Percentiles rank a stretch among this genome's conserved stretches.
These are phyloP conservation scores for Phytopythium aichiense DNA, from an alignment of 352 stramenopile genomes.

Conservation along the genomic window DNA sequence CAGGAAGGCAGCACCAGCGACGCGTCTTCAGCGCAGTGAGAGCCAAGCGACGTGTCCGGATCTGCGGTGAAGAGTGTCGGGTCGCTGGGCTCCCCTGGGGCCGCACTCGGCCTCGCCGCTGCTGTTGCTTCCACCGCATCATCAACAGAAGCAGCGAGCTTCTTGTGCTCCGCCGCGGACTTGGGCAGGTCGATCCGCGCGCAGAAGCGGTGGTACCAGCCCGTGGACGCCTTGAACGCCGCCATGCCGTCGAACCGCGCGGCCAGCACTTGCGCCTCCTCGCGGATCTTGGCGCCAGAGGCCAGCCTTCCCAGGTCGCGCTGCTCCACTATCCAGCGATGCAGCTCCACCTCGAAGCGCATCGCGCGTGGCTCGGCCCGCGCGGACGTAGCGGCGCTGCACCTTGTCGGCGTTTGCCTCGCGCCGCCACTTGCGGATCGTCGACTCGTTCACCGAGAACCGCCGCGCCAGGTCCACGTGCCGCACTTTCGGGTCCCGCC, in stretches of 20 bases:
- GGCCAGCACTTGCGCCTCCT: not conserved
- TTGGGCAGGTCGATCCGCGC: not conserved
- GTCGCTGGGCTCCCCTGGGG: not conserved
- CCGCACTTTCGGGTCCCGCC: conserved; percentile 35
- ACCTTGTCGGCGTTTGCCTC: conserved; percentile 33
- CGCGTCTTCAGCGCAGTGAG: not conserved
- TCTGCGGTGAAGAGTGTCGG: not conserved
- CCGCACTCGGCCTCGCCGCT: not conserved
- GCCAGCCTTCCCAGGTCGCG: not conserved
- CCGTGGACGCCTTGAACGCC: not conserved
- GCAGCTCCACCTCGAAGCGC: not conserved
- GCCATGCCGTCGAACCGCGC: not conserved
- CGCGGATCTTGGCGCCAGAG: not conserved
- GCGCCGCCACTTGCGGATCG: conserved; percentile 53
- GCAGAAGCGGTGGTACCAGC: not conserved
- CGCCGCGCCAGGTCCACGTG: conserved; percentile 44
- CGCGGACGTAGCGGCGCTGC: conserved; percentile 31
- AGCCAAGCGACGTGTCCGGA: not conserved
- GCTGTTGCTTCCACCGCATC: not conserved
- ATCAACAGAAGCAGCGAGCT: not conserved
- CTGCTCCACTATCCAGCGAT: not conserved
- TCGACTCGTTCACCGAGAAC: conserved; percentile 54
- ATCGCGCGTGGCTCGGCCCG: conserved; percentile 10
- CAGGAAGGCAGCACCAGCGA: not conserved
- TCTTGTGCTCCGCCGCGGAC: not conserved